Conservation (phyloP, 2,329 filamentous ascomycete genomes). For the Aureobasidium sp. region DNA sequence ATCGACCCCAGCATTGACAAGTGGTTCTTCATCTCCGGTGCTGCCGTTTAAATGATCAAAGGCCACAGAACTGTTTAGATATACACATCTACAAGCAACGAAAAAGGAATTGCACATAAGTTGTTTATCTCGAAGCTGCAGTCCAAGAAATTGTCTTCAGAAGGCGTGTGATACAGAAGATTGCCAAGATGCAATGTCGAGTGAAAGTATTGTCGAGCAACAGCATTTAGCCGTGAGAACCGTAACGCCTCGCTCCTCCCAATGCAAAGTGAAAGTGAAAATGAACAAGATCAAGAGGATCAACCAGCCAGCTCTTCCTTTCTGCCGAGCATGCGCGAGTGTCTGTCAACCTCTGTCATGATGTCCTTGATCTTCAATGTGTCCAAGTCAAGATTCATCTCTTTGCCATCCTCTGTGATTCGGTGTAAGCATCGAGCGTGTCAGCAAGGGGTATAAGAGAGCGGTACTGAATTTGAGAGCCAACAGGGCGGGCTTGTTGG, state of each 20-base stretch:
- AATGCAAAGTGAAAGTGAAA: neutral
- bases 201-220: neutral
- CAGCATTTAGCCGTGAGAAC: neutral
- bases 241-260: slow-evolving; percentile 14
- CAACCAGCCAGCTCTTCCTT: slow-evolving; percentile 64
- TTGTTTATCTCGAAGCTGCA: neutral
- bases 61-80: neutral
- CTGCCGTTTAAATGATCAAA: slow-evolving; percentile 40
- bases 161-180: neutral
- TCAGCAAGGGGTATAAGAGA: neutral
- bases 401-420: slow-evolving; percentile 76
- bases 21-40: slow-evolving; percentile 99
- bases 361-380: slow-evolving; percentile 79
- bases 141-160: neutral
- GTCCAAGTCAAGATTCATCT: slow-evolving; percentile 73
- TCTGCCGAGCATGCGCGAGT: slow-evolving; percentile 75
- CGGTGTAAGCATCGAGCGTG: slow-evolving; percentile 18
- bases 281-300: neutral
- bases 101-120: slow-evolving; percentile 11
- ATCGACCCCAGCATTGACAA: slow-evolving; percentile 98
- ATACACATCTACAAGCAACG: slow-evolving; percentile 10
- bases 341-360: slow-evolving; percentile 80
- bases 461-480: slow-evolving; percentile 76
- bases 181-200: neutral
- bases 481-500: slow-evolving; percentile 61